A percentile compares a stretch with the other conserved stretches of the same genome.
Evolutionary conservation across 805 yeast species (phyloP).

Genomic region (Saccharomycopsis microspora): DNA sequence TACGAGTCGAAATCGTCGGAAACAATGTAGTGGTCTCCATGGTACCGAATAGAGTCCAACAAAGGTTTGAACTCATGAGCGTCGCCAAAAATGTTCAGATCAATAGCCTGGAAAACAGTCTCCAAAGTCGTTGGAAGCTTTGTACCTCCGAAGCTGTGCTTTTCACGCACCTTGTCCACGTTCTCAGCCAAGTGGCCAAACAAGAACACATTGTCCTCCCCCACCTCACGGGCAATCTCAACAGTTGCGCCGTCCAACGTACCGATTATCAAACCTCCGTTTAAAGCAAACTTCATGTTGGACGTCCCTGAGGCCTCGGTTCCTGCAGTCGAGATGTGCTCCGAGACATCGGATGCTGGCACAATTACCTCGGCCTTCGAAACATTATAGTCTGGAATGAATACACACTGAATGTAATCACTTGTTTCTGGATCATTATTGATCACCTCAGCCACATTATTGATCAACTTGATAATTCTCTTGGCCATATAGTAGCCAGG

Average conservation of each 20-base stretch:
- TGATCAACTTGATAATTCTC: conserved; percentile 75
- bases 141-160: conserved; percentile 47
- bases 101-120: conserved; percentile 56
- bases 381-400: conserved; percentile 86
- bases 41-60: conserved; percentile 55
- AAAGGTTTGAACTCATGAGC: conserved; percentile 53
- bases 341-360: conserved; percentile 85
- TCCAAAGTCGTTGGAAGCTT: conserved; percentile 47
- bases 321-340: conserved; percentile 94
- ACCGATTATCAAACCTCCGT: conserved; percentile 90
- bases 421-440: conserved; percentile 68
- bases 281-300: conserved; percentile 89
- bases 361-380: conserved; percentile 85
- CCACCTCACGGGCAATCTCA: conserved; percentile 87
- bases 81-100: conserved; percentile 62
- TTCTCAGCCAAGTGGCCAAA: conserved; percentile 87
- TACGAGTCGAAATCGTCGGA: conserved; percentile 84
- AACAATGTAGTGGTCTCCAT: conserved; percentile 81
- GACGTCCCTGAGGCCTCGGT: conserved; percentile 96
- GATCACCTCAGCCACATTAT: conserved; percentile 69
- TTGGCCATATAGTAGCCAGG: conserved; percentile 98
- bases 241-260: conserved; percentile 97
- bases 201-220: conserved; percentile 84
- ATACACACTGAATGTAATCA: conserved; percentile 73
- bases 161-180: conserved; percentile 74